These are phyloP conservation scores for Stramenopiles sp. DNA, from an alignment of 352 stramenopile genomes.

Conservation along the genomic window DNA sequence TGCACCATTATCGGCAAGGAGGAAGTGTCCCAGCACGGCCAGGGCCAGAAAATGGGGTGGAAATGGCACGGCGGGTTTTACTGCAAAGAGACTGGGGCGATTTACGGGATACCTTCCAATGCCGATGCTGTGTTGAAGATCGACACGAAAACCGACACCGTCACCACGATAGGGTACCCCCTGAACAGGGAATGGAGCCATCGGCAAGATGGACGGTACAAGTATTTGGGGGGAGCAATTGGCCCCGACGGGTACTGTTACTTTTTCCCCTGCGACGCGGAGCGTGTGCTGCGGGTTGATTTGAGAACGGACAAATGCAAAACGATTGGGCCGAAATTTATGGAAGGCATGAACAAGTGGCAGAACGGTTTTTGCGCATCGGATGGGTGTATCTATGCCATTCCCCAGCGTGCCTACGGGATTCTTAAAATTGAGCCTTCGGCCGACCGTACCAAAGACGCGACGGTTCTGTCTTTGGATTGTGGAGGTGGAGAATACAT, in stretches of 20 bases:
- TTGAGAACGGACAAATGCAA: constrained; percentile 16
- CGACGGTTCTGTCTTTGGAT: not conserved
- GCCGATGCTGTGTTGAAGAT: constrained; percentile 31
- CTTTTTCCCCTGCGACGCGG: constrained; percentile 32
- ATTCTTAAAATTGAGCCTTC: constrained; percentile 13
- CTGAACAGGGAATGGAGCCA: not conserved
- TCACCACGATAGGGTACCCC: not conserved
- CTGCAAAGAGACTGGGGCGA: constrained; percentile 24
- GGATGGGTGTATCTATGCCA: constrained; percentile 36
- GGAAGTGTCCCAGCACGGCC: constrained; percentile 25
- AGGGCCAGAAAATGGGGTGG: constrained; percentile 25
- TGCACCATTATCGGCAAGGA: constrained; percentile 19
- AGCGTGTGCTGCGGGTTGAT: constrained; percentile 14
- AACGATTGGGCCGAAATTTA: constrained; percentile 21
- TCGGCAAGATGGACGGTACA: constrained; percentile 29
- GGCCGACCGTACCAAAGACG: not conserved
- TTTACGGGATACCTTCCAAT: constrained; percentile 39
- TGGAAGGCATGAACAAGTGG: constrained; percentile 19
- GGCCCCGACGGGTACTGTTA: constrained; percentile 30
- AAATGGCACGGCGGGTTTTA: constrained; percentile 38
- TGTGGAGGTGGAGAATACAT: not conserved
- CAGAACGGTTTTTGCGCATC: constrained; percentile 25
- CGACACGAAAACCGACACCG: not conserved
- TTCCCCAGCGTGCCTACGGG: constrained; percentile 24
- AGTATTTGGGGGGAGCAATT: constrained; percentile 34